These are phyloP conservation scores for Thalassiosira profunda DNA, from an alignment of 108 stramenopile species.

Conservation along the genomic window DNA sequence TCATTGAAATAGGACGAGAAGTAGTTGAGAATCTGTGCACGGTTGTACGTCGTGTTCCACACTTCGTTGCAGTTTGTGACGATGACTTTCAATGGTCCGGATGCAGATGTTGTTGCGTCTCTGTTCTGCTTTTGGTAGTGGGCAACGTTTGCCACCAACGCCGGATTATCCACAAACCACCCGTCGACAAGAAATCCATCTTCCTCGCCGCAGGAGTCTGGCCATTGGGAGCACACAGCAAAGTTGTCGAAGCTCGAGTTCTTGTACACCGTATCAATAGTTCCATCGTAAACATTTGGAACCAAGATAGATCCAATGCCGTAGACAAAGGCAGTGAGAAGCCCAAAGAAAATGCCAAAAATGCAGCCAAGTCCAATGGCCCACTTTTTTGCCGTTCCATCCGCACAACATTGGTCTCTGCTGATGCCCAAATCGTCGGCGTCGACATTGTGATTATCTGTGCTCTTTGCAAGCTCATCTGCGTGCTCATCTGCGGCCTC, in stretches of 20 bases:
- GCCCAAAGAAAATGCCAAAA: constrained; percentile 2
- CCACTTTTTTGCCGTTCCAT: constrained; percentile 1
- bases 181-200: constrained; percentile 12
- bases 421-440: too few species aligned
- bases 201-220: constrained; percentile 7
- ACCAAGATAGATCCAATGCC: constrained; percentile 4
- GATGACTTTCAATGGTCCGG: constrained; percentile 23
- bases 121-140: constrained; percentile 22
- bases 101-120: too few species aligned
- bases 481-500: too few species aligned
- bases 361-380: constrained; percentile 4
- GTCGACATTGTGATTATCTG: too few species aligned
- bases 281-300: constrained; percentile 9
- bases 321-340: constrained; percentile 7
- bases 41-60: constrained; percentile 7
- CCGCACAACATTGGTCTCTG: too few species aligned
- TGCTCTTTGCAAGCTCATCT: too few species aligned
- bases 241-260: constrained; percentile 16
- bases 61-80: constrained; percentile 32
- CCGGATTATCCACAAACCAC: constrained; percentile 30
- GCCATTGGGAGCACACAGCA: constrained; percentile 23
- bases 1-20: constrained; percentile 27
- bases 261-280: constrained; percentile 11
- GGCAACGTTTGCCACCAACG: constrained; percentile 28
- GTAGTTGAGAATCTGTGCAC: constrained; percentile 35